Base-by-base conservation (phyloP, 805 yeast species). In the Wickerhamiella australiensis region DNA sequence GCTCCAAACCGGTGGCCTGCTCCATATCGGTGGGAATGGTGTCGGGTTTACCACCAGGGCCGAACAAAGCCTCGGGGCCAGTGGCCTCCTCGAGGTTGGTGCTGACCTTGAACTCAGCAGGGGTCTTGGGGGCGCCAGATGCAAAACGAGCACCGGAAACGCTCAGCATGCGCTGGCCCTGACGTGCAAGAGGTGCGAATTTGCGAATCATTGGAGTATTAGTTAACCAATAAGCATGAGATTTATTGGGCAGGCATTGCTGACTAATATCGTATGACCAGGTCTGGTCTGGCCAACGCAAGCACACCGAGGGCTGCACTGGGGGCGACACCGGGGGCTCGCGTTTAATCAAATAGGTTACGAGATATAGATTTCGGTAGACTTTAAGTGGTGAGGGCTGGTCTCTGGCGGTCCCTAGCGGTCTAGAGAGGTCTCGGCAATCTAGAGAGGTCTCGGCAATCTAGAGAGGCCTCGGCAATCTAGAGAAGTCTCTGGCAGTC, bases 1-100 rank as follows among this genome's bases (percentile, higher is more conserved):
- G 87, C 71, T 85, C 97, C 65, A 90, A 74, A 83, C 98, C 98
- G 47, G 98, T 92, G 62, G 96, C 87, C 74, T 90, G 97, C 63
- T 92, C 96, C 58, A 85, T 66, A 68, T 88, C 95, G 53, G 95
- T 79, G 67, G 97, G 96, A 64, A 92, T 81, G 49, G 60, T 62
- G 59, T 77, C 75, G 58, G 73, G 69, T 52, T 56, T 55, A 57
- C 95, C 95, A 78, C 96, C 97, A 50, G 83, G 79, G 68, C 96
- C 96, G 59, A 87, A 77, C 68, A 90, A 77, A 50, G 86, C 74
- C 57, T 75, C 78, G 47, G 80, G 76, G 63, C 85, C 86, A 48
- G 78, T 74, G 59, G 90, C 94, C 67, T 90, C 94, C 51, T 81
- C 70, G 61, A 90, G 75, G 52, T 45, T 54, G 27, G 43, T 49